phyloP scores from a whole-genome alignment of 78 protist genomes.

The Trichosphaerium sp. region DNA sequence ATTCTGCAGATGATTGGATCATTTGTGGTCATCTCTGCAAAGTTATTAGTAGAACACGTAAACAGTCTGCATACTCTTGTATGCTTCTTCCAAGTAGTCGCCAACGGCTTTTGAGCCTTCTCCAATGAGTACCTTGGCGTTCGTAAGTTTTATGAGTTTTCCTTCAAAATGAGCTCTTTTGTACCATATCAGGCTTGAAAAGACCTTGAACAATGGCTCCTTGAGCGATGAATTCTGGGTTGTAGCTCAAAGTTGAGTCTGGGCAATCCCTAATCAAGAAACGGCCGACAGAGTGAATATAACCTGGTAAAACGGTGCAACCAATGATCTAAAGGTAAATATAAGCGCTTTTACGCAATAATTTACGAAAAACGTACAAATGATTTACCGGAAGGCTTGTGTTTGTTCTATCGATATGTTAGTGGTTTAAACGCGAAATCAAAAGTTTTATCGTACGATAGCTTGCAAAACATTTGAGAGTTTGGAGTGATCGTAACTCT shows the following conservation, averaged over 20 bases:
- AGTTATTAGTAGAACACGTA: too few relatives aligned
- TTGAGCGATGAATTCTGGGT: conserved; percentile 49
- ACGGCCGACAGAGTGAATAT: neutral
- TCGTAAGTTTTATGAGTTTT: too few relatives aligned
- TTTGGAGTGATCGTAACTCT: conserved; percentile 21
- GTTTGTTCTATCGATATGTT: too few relatives aligned
- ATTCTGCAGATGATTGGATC: neutral
- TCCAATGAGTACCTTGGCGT: conserved; percentile 11
- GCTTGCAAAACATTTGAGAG: neutral
- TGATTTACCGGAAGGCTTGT: too few relatives aligned
- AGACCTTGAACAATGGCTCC: neutral
- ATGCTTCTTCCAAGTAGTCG: neutral
- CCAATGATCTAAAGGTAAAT: conserved; percentile 32
- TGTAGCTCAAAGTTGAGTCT: conserved; percentile 22
- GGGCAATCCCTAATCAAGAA: conserved; percentile 13
- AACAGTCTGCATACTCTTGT: too few relatives aligned
- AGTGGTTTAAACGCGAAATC: too few relatives aligned
- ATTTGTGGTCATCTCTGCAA: neutral
- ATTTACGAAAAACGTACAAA: too few relatives aligned
- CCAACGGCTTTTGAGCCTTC: neutral
- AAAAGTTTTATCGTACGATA: too few relatives aligned
- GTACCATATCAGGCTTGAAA: conserved; percentile 22
- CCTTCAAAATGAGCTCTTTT: too few relatives aligned
- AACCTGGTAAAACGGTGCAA: conserved; percentile 44
- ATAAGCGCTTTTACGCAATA: neutral